Conservation (phyloP, 148 eudicot species). For the Vaccinium macrocarpon region DNA sequence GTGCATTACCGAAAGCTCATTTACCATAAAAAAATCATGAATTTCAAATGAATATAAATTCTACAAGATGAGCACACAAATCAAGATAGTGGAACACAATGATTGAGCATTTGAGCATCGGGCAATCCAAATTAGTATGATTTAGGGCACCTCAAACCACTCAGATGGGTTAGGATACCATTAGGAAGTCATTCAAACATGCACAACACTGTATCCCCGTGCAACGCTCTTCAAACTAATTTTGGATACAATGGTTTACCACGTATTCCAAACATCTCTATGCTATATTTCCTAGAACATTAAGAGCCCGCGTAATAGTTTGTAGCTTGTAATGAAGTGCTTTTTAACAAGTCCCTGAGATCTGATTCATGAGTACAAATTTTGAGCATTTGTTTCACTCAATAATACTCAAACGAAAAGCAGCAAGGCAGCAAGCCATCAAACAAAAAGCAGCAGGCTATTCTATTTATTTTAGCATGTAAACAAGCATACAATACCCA, state of each 20-base stretch:
- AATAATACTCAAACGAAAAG: neutral
- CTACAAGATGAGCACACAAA: neutral
- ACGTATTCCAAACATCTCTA: neutral
- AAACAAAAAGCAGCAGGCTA: neutral
- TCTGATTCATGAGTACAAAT: neutral
- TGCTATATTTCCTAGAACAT: neutral
- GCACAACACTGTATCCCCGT: neutral
- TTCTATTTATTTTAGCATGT: neutral
- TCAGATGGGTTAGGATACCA: neutral
- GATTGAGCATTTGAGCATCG: neutral
- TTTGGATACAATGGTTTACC: neutral
- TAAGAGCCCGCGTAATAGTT: neutral
- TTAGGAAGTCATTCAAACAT: neutral
- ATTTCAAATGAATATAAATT: neutral
- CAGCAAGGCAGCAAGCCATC: neutral
- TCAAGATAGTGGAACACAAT: neutral
- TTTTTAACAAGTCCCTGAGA: neutral
- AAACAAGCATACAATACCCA: neutral
- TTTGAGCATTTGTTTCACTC: neutral
- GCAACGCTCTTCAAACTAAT: neutral
- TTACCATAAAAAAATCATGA: neutral
- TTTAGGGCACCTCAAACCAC: neutral
- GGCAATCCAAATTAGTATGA: neutral
- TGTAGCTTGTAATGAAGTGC: neutral
- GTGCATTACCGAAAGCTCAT: neutral